Conservation (phyloP, 1,139 yeast species). For the Scheffersomyces illinoinensis region DNA sequence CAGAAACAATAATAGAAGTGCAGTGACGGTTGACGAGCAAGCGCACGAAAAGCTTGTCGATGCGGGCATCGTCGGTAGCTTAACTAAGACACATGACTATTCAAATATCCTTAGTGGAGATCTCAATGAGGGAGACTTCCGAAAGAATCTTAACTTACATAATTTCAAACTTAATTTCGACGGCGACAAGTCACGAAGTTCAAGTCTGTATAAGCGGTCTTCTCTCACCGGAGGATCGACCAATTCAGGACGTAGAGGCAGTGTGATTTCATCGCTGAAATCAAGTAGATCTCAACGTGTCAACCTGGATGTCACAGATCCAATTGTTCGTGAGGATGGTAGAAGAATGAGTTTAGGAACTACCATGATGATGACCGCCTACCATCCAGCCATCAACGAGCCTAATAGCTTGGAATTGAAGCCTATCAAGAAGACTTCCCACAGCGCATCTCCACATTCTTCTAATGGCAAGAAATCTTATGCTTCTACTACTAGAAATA, state of each 20-base stretch:
- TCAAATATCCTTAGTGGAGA: constrained; percentile 37
- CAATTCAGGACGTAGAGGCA: constrained; percentile 6
- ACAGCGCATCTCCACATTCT: background rate
- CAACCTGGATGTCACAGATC: background rate
- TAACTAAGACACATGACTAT: constrained; percentile 30
- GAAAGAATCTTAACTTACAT: constrained; percentile 26
- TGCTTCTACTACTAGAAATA: background rate
- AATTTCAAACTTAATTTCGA: constrained; percentile 29
- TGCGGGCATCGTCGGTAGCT: constrained; percentile 12
- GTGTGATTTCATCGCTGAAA: constrained; percentile 12
- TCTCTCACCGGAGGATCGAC: constrained; percentile 5
- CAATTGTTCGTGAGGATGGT: background rate
- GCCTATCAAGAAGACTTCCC: background rate
- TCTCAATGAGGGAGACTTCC: constrained; percentile 29
- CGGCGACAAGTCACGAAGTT: constrained; percentile 1
- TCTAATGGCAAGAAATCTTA: background rate
- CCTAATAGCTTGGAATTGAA: background rate
- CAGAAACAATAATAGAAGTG: constrained; percentile 8
- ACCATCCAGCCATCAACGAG: background rate
- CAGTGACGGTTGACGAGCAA: background rate
- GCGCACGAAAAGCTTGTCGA: constrained; percentile 2
- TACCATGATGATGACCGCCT: background rate
- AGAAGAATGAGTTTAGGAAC: background rate
- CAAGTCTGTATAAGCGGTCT: constrained; percentile 5
- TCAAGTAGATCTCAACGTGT: constrained; percentile 11